Evolutionary conservation across 202 grass and related monocot species (phyloP).

Genomic region (Schoenoplectus tabernaemontani): DNA sequence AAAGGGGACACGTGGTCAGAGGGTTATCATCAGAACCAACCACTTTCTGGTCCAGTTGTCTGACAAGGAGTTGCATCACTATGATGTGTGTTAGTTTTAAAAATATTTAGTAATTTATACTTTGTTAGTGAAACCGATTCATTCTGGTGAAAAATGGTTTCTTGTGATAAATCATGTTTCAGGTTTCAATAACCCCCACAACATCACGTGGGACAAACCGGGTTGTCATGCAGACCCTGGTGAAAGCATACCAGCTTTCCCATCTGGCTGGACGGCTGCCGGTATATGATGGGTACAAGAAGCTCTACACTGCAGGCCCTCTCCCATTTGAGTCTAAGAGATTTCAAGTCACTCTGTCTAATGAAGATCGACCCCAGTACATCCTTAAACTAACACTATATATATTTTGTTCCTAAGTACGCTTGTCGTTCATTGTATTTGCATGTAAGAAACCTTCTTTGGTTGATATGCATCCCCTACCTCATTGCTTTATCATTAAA

Average conservation of each 20-base stretch:
- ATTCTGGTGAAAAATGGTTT: neutral
- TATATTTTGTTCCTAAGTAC: neutral
- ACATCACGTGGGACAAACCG: constrained; percentile 32
- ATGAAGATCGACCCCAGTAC: neutral
- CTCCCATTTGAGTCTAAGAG: constrained; percentile 48
- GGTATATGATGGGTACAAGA: constrained; percentile 61
- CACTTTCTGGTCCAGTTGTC: constrained; percentile 55
- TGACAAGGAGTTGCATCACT: constrained; percentile 48
- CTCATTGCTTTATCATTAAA: neutral
- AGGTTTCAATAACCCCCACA: constrained; percentile 47
- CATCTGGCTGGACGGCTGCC: constrained; percentile 26
- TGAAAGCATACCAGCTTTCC: constrained; percentile 31
- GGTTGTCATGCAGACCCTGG: constrained; percentile 34
- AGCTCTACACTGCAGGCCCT: constrained; percentile 42
- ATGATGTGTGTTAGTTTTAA: constrained; percentile 35
- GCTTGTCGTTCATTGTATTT: neutral
- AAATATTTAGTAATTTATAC: neutral
- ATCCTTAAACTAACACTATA: neutral
- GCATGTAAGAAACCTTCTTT: neutral
- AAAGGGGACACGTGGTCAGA: constrained; percentile 11
- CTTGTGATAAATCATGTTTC: neutral
- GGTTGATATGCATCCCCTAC: neutral
- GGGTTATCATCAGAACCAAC: constrained; percentile 42
- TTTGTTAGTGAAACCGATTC: neutral
- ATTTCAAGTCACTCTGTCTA: constrained; percentile 36